Percentiles rank a stretch among this genome's conserved stretches.
Evolutionary conservation across 352 stramenopile genomes (phyloP).

Genomic region (Vaucheria bursata): DNA sequence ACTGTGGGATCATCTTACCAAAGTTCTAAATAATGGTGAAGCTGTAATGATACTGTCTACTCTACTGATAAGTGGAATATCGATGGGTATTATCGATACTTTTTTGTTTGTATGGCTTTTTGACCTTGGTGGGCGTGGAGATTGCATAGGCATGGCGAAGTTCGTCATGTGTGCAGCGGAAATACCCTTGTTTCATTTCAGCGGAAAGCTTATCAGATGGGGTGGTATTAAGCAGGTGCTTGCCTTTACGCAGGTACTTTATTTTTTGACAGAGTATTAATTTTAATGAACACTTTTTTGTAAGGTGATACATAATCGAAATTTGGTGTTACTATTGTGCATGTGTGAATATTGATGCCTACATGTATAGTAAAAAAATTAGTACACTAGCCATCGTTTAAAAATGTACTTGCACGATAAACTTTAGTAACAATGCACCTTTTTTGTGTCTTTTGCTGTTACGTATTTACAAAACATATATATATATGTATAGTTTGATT

Average conservation of each 20-base stretch:
- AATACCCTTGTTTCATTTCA: conserved; percentile 37
- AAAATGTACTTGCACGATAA: too few relatives aligned
- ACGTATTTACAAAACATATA: too few relatives aligned
- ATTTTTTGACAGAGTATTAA: too few relatives aligned
- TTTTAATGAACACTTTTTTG: too few relatives aligned
- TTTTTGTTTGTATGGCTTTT: conserved; percentile 38
- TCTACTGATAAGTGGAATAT: conserved; percentile 25
- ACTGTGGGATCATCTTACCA: neutral
- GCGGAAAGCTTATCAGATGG: conserved; percentile 10
- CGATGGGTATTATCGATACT: conserved; percentile 34
- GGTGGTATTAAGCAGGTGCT: conserved; percentile 21
- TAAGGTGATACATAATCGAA: too few relatives aligned
- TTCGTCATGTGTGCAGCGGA: conserved; percentile 39
- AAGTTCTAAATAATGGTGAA: conserved; percentile 7
- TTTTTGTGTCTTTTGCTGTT: too few relatives aligned
- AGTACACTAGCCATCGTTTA: too few relatives aligned
- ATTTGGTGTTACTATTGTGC: too few relatives aligned
- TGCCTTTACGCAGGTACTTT: conserved; percentile 18
- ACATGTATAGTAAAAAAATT: too few relatives aligned
- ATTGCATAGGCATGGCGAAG: conserved; percentile 18
- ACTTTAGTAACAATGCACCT: too few relatives aligned
- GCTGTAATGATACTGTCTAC: conserved; percentile 15
- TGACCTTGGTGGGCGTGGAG: conserved; percentile 23
- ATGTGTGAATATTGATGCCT: too few relatives aligned
- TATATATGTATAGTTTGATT: too few relatives aligned